Evolutionary conservation across 1,139 yeast genomes (phyloP), one percentile per base, ranked within the genome.

Genomic region (Saccharomyces pastorianus): DNA sequence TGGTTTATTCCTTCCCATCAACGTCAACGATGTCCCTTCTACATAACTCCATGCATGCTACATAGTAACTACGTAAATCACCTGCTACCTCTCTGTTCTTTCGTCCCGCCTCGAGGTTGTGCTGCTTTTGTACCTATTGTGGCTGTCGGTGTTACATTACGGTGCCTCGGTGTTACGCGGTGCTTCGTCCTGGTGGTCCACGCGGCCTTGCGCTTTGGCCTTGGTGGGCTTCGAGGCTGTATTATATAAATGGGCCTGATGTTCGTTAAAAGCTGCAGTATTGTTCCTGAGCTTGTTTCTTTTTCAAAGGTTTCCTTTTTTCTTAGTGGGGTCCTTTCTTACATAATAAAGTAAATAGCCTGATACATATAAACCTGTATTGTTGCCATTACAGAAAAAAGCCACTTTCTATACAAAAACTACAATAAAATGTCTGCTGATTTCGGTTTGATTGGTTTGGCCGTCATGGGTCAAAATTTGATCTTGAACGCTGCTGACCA

Each of bases 401-500:
- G 14, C 17, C 44, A 17, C 44, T 17, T 38, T 17, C 23, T 20
- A 38, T 38, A 38, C 44, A 38, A 17, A 38, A 17, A 38, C 23
- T 38, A 20, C 8, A 46, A 28, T 8, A 51, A 48, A n/a, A 60
- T 61, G 63, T 58, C 63, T 51, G 95, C 93, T 82, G 99, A 93
- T 85, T 84, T 93, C 77, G 99, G 98, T 76, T 88, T 93, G 76
- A 91, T 93, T 72, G 99, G 99, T 73, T 83, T 93, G 83, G 99
- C 99, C 86, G 99, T 93, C 67, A 93, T 93, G 99, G 99, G 99
- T 76, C 98, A 91, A 76, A 93, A 93, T 84, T 81, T 93, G 82
- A 89, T 93, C 75, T 83, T 93, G 67, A 93, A 93, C 77, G 95
- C 95, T 70, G 98, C 98, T 66, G 99, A 93, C 81, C 96, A 93